These are phyloP conservation scores for Pseudogymnoascus sp. DNA, from an alignment of 2,329 filamentous ascomycete species.

Conservation along the genomic window DNA sequence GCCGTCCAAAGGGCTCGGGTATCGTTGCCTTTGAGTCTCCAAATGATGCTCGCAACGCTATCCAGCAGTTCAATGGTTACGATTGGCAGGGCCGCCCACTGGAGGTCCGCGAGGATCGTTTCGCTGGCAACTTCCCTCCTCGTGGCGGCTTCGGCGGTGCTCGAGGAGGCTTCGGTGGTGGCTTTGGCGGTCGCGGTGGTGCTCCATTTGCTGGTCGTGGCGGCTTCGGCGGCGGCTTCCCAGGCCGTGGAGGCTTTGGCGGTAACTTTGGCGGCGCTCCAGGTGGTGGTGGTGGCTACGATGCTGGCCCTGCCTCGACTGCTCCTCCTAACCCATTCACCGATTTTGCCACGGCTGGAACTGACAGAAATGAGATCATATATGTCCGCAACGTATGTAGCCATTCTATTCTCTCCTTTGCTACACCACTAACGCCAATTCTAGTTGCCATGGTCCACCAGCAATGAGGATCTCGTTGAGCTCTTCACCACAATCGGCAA, in stretches of 20 bases:
- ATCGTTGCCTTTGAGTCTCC: constrained; percentile 94
- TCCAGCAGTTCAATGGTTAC: constrained; percentile 96
- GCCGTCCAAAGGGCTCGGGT: constrained; percentile 90
- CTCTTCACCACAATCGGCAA: constrained; percentile 97
- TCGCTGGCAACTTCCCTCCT: constrained; percentile 55
- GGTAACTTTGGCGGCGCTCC: constrained; percentile 36
- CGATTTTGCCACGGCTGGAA: constrained; percentile 80
- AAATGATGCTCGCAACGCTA: constrained; percentile 91
- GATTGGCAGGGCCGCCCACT: constrained; percentile 94
- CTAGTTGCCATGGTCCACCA: constrained; percentile 96
- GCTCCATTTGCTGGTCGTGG: constrained; percentile 52
- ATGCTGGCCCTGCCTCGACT: constrained; percentile 37
- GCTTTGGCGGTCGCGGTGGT: constrained; percentile 51
- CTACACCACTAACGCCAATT: constrained; percentile 15
- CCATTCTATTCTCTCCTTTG: not conserved
- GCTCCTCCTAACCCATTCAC: constrained; percentile 83
- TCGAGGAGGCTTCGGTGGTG: constrained; percentile 41
- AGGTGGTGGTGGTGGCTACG: constrained; percentile 23
- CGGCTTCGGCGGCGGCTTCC: constrained; percentile 48
- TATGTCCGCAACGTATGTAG: constrained; percentile 90
- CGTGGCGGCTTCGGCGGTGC: constrained; percentile 36
- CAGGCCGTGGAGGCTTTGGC: constrained; percentile 38
- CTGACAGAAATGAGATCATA: constrained; percentile 75
- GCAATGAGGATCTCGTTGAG: constrained; percentile 94
- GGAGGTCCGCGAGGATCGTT: constrained; percentile 94